Conservation (phyloP, 2,329 filamentous ascomycete species). For the Pyricularia sp. region DNA sequence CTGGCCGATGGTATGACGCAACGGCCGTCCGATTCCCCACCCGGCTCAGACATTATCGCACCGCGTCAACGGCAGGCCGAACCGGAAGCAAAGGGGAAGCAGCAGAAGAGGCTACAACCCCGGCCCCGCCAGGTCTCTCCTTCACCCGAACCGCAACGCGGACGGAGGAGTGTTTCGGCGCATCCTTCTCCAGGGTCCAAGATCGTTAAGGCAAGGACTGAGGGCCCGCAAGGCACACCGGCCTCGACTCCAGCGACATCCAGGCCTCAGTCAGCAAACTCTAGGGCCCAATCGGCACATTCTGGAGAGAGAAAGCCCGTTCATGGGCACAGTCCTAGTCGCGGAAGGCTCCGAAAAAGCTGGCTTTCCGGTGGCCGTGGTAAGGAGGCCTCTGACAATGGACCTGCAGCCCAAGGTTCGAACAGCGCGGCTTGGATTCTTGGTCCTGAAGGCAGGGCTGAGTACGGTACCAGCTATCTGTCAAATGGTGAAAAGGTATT, state of each 20-base stretch:
- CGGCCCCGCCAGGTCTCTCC: conserved; percentile 20
- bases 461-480: conserved; percentile 47
- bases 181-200: conserved; percentile 25
- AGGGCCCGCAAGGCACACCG: background rate
- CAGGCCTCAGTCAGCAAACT: conserved; percentile 1
- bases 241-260: background rate
- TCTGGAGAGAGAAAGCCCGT: conserved; percentile 19
- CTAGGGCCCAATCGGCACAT: conserved; percentile 21
- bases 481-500: conserved; percentile 45
- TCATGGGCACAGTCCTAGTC: conserved; percentile 31
- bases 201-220: background rate
- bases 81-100: background rate
- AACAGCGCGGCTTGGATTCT: conserved; percentile 41
- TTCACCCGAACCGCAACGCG: conserved; percentile 27
- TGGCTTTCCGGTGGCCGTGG: conserved; percentile 45
- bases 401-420: conserved; percentile 5
- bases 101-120: conserved; percentile 9
- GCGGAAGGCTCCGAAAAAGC: conserved; percentile 37
- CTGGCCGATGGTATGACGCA: background rate
- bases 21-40: background rate
- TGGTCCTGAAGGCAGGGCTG: conserved; percentile 37
- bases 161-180: conserved; percentile 37
- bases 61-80: background rate
- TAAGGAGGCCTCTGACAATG: conserved; percentile 34
- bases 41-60: background rate